Evolutionary conservation across 208 protist genomes (phyloP), one percentile per base, ranked within the genome.

Genomic region (Herpetomonas tarakana): DNA sequence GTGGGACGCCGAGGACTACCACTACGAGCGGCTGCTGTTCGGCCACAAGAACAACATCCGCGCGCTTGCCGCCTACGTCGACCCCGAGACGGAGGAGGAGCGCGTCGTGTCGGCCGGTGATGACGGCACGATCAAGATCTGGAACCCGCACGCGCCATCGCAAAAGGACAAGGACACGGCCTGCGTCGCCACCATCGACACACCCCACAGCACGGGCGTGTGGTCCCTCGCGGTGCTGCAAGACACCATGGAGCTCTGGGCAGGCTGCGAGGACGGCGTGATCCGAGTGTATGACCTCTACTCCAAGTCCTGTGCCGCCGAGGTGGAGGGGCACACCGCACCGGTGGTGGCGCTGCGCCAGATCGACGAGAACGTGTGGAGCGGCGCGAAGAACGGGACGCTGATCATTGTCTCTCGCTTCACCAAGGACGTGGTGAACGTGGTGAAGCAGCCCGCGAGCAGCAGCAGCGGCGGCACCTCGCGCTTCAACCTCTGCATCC

Each of bases 281-380:
- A 58, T 92, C 9, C 65, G 74, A n/a, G 75, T 92, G 38, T 92
- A 77, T 74, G 65, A 82, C 44, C 71, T 81, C 26, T 66, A 55
- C 56, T 72, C 66, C 19, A 61, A 73, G 44, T 49, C 59, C 16
- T 70, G 65, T 57, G 68, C 71, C 24, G 65, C 70, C n/a, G 56
- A 68, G 24, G 54, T 86, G 44, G 68, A 62, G 4, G 73, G 69
- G 2, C 84, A 88, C 62, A 64, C 57, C 35, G 74, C 78, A 11
- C 75, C 84, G 19, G 62, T 91, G 3, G 73, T 74, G 6, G 58
- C 76, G 21, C 50, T 91, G 59, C 65, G 64, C 39, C 64, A 68
- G 55, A 61, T 91, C 29, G 76, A 60, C 24, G 72, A 83, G 31
- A 76, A 68, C 38, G 74, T 93, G 55, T 93, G 83, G 87, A 82